Evolutionary conservation across 176 grass and related monocot species (phyloP).

Genomic region (Musa beccarii): DNA sequence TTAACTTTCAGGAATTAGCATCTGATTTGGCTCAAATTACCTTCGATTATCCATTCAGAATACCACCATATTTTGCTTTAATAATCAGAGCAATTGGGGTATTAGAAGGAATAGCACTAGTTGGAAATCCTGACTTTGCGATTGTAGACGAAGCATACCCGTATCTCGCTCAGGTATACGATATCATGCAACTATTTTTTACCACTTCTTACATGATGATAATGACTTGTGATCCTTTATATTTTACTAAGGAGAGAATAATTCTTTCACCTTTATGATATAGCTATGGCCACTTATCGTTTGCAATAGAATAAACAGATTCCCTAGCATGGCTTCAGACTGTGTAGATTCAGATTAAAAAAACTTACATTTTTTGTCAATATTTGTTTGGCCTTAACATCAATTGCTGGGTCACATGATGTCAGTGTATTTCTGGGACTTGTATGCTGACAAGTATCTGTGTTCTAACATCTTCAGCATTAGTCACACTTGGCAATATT

Average conservation of each 20-base stretch:
- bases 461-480: not conserved
- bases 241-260: not conserved
- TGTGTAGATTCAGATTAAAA: not conserved
- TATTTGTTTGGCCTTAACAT: not conserved
- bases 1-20: constrained; percentile 97
- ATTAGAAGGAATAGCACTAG: constrained; percentile 93
- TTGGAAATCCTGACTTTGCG: constrained; percentile 96
- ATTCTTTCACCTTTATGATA: no score
- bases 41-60: constrained; percentile 98
- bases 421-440: not conserved
- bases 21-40: constrained; percentile 96
- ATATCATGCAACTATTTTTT: constrained; percentile 7
- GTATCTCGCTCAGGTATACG: constrained; percentile 75
- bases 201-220: not conserved
- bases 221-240: not conserved
- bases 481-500: not conserved
- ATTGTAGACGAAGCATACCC: constrained; percentile 98
- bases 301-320: no score
- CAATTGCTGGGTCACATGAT: not conserved
- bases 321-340: no score
- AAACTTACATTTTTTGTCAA: not conserved
- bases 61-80: constrained; percentile 94
- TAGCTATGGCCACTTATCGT: no score
- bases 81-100: constrained; percentile 98
- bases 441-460: not conserved